A percentile compares a stretch with the other conserved stretches of the same genome.
These are phyloP conservation scores for Tephrocybe sp. DNA, from an alignment of 768 basidiomycete genomes.

Conservation along the genomic window DNA sequence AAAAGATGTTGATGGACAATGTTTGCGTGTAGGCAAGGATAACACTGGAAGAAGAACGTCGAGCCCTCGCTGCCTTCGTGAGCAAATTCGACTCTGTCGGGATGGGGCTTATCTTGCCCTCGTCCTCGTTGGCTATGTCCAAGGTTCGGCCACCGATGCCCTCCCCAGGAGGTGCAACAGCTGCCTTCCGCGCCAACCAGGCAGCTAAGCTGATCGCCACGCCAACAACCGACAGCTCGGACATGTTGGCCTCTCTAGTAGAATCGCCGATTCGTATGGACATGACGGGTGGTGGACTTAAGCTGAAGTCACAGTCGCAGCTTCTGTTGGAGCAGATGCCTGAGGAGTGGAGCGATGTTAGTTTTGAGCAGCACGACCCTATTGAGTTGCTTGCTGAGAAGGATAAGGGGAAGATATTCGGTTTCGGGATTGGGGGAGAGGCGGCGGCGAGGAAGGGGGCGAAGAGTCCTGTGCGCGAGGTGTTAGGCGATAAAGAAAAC, in stretches of 20 bases:
- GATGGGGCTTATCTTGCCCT: constrained; percentile 35
- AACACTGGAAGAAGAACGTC: constrained; percentile 75
- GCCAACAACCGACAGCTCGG: constrained; percentile 5
- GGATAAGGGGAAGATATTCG: constrained; percentile 14
- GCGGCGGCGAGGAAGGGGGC: constrained; percentile 17
- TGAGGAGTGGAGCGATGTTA: constrained; percentile 54
- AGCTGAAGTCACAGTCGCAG: constrained; percentile 34
- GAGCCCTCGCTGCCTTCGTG: constrained; percentile 79
- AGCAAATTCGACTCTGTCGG: constrained; percentile 79
- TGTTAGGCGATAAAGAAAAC: constrained; percentile 56
- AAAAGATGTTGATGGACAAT: not conserved
- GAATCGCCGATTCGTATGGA: constrained; percentile 57
- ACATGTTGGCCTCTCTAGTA: constrained; percentile 1
- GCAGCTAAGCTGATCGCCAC: constrained; percentile 20
- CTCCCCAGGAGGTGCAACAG: constrained; percentile 49
- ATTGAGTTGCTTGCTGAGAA: constrained; percentile 7
- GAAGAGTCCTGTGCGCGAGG: constrained; percentile 30
- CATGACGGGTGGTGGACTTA: constrained; percentile 17
- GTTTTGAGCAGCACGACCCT: constrained; percentile 45
- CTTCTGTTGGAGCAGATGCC: constrained; percentile 60
- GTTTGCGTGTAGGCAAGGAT: constrained; percentile 42
- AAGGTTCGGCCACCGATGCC: constrained; percentile 51
- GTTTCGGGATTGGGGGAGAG: constrained; percentile 7
- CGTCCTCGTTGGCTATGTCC: constrained; percentile 27
- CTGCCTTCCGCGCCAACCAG: constrained; percentile 39